Conservation (phyloP, 208 protist genomes). For the Dictyostelium gargantuum region DNA sequence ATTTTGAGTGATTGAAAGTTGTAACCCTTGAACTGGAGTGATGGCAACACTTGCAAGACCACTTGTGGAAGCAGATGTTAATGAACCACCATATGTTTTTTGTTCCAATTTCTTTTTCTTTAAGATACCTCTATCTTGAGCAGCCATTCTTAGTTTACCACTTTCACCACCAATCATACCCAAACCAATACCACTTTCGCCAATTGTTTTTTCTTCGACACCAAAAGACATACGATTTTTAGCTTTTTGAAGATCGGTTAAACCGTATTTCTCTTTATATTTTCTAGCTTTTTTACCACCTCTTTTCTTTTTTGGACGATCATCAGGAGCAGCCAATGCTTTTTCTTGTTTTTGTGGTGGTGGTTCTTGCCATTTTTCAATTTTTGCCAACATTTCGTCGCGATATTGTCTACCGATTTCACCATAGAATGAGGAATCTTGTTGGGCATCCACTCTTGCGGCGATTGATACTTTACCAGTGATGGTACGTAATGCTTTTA, state of each 20-base stretch:
- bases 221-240: slow-evolving; percentile 82
- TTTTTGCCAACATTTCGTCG: slow-evolving; percentile 77
- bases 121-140: slow-evolving; percentile 52
- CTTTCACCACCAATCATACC: slow-evolving; percentile 75
- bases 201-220: slow-evolving; percentile 74
- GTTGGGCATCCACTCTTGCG: slow-evolving; percentile 22
- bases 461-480: slow-evolving; percentile 42
- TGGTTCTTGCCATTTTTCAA: slow-evolving; percentile 84
- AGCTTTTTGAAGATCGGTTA: slow-evolving; percentile 75
- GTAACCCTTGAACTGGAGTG: slow-evolving; percentile 1
- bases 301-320: slow-evolving; percentile 70
- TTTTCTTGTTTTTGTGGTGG: slow-evolving; percentile 77
- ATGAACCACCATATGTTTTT: background rate
- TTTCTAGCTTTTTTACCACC: slow-evolving; percentile 74
- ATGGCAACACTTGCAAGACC: slow-evolving; percentile 31
- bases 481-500: slow-evolving; percentile 50
- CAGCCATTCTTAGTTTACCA: slow-evolving; percentile 67
- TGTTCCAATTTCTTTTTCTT: slow-evolving; percentile 58
- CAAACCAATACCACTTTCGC: slow-evolving; percentile 65
- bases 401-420: slow-evolving; percentile 66
- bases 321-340: slow-evolving; percentile 79
- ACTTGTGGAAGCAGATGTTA: background rate
- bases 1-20: background rate
- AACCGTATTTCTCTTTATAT: slow-evolving; percentile 71
- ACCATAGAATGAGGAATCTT: slow-evolving; percentile 75